Conservation (phyloP, 2,329 filamentous ascomycete genomes). For the Coleophoma cylindrospora region DNA sequence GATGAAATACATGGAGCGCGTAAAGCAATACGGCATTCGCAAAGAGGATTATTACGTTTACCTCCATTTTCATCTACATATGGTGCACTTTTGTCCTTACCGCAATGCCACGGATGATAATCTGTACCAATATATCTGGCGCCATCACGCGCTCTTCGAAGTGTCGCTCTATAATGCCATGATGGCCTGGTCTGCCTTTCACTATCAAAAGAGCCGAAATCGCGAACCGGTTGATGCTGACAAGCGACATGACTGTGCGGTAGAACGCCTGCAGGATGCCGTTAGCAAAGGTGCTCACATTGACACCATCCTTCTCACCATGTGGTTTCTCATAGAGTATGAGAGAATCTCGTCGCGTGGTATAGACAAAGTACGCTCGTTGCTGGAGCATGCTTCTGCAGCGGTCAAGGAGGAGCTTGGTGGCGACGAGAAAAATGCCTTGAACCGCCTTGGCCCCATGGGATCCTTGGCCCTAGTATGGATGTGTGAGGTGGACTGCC, state of each 20-base stretch:
- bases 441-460: background rate
- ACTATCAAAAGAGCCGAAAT: background rate
- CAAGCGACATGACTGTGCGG: background rate
- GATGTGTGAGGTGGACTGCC: background rate
- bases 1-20: too few relatives aligned
- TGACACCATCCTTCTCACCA: background rate
- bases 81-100: background rate
- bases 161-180: background rate
- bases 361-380: background rate
- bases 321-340: constrained; percentile 1
- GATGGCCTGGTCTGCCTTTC: constrained; percentile 1
- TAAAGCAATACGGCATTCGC: too few relatives aligned
- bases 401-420: background rate
- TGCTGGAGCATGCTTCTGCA: background rate
- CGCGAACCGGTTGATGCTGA: background rate
- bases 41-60: background rate
- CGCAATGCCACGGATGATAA: background rate
- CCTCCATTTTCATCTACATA: background rate
- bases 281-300: background rate
- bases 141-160: background rate
- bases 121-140: background rate
- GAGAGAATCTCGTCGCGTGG: background rate
- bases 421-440: background rate
- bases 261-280: background rate
- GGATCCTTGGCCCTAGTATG: background rate